Base-by-base conservation (phyloP, 2,329 filamentous ascomycete genomes). In the Septoria petroselini region DNA sequence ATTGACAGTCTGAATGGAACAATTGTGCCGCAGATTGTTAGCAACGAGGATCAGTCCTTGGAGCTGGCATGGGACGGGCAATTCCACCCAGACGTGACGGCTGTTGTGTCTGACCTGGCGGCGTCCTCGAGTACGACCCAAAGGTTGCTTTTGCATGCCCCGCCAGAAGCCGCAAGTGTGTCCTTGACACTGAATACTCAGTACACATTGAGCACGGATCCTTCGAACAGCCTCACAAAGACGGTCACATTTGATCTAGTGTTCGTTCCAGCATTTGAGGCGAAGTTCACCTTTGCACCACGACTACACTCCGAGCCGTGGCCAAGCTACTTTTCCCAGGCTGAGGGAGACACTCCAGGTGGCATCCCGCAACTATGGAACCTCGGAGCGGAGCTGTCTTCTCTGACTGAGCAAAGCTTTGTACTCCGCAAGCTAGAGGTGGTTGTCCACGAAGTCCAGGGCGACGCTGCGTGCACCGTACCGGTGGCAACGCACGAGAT, bases 271-370 rank as follows among this genome's bases (percentile, higher is more conserved):
- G 89, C 91, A 0, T 97, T 98, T 61, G 90, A 95, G 70, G 88
- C 90, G 12, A 93, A 87, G 62, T 96, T 95, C 67, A 88, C 94
- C 55, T 82, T 97, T 54, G 77, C 84, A 9, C 90, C 93, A 8
- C 80, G 86, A 7, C 75, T 95, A 3, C 86, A 96, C 67, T 69
- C 78, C 0, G 84, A 86, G 41, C 76, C 82, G 2, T 98, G 93
- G 91, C 91, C 93, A 1, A 90, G 85, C 65, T 83, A 94, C 61
- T 98, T 97, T 68, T 77, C 83, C 44, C 48, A 70, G 12, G 61
- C 67, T 2, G 63, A 64, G 3, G 53, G 55, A 3, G 50, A 63
- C 19, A 64, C 69, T 21, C 45, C 53, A 17, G 71, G 74, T 50
- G 91, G 91, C 0, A 74, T 97, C 11, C 76, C 80, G 4, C 91